phyloP scores from a whole-genome alignment of 345 rosid species.

The Syzygium aromaticum region DNA sequence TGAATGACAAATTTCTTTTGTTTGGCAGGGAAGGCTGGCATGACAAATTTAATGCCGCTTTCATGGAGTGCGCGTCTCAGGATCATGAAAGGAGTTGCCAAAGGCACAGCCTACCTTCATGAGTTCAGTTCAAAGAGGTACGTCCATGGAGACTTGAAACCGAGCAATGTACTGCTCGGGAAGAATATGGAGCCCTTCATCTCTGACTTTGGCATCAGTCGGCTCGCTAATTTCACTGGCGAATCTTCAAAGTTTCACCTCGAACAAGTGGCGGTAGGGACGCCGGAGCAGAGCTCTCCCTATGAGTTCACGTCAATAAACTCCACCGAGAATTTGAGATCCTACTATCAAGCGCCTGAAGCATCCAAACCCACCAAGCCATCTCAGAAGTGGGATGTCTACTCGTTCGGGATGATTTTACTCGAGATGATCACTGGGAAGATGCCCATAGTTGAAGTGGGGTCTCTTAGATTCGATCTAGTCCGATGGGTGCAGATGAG shows the following conservation, averaged over 20 bases:
- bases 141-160: conserved; percentile 78
- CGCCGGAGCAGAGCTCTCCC: conserved; percentile 47
- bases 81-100: conserved; percentile 71
- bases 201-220: conserved; percentile 72
- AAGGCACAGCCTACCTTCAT: conserved; percentile 65
- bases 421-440: conserved; percentile 76
- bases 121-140: conserved; percentile 69
- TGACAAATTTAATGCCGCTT: conserved; percentile 38
- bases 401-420: conserved; percentile 77
- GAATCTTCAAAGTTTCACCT: conserved; percentile 19
- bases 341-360: conserved; percentile 76
- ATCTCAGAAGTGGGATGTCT: conserved; percentile 94
- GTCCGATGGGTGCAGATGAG: conserved; percentile 65
- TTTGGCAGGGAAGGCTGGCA: conserved; percentile 58
- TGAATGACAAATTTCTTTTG: background rate
- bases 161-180: conserved; percentile 76
- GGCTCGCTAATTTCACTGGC: conserved; percentile 49
- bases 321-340: conserved; percentile 26
- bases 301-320: conserved; percentile 23
- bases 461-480: conserved; percentile 41
- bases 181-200: conserved; percentile 60
- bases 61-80: conserved; percentile 58
- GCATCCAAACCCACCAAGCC: conserved; percentile 54
- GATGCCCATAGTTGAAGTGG: conserved; percentile 37
- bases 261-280: conserved; percentile 16